phyloP scores from a whole-genome alignment of 257 asterid species.

The Coffea eugenioides region DNA sequence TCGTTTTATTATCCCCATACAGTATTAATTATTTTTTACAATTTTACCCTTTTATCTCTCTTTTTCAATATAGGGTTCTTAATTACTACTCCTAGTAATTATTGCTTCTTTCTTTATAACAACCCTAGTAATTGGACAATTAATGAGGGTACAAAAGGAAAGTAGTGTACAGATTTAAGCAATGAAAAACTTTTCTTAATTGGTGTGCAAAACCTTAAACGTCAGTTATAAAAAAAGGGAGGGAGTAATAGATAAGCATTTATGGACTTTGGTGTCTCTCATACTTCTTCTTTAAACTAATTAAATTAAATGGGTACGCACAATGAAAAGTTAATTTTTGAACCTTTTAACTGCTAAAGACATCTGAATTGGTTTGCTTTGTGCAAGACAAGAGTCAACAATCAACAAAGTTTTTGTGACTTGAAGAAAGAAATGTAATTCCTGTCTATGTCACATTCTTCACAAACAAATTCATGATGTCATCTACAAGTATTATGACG shows the following conservation, averaged over 20 bases:
- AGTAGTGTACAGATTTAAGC: no score
- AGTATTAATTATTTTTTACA: no score
- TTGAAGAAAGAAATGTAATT: not conserved
- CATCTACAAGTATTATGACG: not conserved
- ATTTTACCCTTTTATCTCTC: no score
- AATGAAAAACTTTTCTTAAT: no score
- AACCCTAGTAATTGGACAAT: no score
- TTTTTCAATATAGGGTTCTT: no score
- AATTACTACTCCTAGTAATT: no score
- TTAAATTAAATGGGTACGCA: not conserved
- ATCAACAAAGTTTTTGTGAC: not conserved
- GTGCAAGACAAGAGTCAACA: conserved; percentile 26
- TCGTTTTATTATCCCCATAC: no score
- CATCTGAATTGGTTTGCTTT: conserved; percentile 12
- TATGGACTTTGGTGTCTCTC: not conserved
- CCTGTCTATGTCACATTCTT: not conserved
- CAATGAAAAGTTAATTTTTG: not conserved
- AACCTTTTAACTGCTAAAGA: conserved; percentile 8
- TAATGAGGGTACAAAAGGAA: no score
- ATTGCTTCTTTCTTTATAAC: no score
- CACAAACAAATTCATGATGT: not conserved
- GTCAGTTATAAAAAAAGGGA: no score
- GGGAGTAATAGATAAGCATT: not conserved
- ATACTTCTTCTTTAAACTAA: not conserved
- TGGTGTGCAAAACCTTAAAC: no score